phyloP scores from a whole-genome alignment of 2,329 filamentous ascomycete genomes.

The Penicillium sp. region DNA sequence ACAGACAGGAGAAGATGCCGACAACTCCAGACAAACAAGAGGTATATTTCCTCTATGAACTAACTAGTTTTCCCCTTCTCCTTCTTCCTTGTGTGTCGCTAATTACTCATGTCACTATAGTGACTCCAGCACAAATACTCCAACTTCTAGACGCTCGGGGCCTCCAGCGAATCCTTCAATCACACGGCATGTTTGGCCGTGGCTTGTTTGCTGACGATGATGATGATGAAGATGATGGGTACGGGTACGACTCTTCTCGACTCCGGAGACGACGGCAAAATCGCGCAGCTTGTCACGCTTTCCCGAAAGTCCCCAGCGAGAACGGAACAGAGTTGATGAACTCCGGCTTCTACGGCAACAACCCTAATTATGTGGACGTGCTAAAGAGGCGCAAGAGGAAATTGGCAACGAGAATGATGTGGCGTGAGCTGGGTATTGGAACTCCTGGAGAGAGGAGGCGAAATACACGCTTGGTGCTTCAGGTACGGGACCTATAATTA shows the following conservation, averaged over 20 bases:
- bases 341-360: constrained; percentile 73
- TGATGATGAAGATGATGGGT: constrained; percentile 23
- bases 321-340: constrained; percentile 75
- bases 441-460: constrained; percentile 54
- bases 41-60: background rate
- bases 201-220: constrained; percentile 29
- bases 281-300: constrained; percentile 48
- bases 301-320: constrained; percentile 81
- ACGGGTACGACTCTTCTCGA: constrained; percentile 9
- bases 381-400: constrained; percentile 55
- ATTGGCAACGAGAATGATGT: constrained; percentile 68
- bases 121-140: constrained; percentile 45
- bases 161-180: constrained; percentile 49
- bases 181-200: constrained; percentile 26
- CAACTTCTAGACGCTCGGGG: constrained; percentile 53
- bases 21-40: constrained; percentile 12
- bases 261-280: constrained; percentile 32
- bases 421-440: constrained; percentile 74
- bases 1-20: constrained; percentile 15
- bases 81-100: background rate
- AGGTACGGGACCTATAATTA: constrained; percentile 46
- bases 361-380: constrained; percentile 52
- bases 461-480: constrained; percentile 65
- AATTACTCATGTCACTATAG: constrained; percentile 19
- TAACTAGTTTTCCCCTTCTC: background rate